Percentiles rank a stretch among this genome's conserved stretches.
These are phyloP conservation scores for Collybiopsis confluens DNA, from an alignment of 768 basidiomycete species.

Conservation along the genomic window DNA sequence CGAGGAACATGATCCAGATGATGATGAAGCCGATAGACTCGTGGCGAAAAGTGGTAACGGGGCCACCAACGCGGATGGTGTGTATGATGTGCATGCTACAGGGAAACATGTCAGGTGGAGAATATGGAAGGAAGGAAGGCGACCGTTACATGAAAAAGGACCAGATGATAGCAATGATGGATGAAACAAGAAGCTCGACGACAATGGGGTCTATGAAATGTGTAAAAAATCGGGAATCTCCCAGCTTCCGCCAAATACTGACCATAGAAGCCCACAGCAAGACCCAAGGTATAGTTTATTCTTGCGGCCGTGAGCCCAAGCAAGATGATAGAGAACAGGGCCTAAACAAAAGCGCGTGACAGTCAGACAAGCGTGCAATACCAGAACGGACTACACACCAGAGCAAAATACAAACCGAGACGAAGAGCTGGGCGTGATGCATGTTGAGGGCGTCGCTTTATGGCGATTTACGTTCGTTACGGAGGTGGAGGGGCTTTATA, in stretches of 20 bases:
- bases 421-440: slow-evolving; percentile 5
- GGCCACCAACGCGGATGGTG: slow-evolving; percentile 14
- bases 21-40: slow-evolving; percentile 38
- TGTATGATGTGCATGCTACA: slow-evolving; percentile 22
- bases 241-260: background rate
- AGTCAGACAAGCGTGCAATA: too few species aligned
- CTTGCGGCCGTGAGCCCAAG: background rate
- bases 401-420: background rate
- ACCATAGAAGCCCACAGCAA: slow-evolving; percentile 1
- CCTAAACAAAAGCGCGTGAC: background rate
- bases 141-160: slow-evolving; percentile 22
- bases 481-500: background rate
- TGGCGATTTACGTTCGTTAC: background rate
- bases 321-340: slow-evolving; percentile 1
- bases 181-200: slow-evolving; percentile 40
- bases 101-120: background rate
- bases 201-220: slow-evolving; percentile 36
- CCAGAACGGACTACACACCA: background rate
- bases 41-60: background rate
- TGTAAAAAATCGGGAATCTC: background rate
- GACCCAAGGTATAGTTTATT: background rate
- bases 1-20: slow-evolving; percentile 43
- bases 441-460: background rate
- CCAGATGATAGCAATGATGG: slow-evolving; percentile 40
- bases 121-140: background rate